Conservation (phyloP, 495 filamentous ascomycete species). For the Penicillium malachiteum region DNA sequence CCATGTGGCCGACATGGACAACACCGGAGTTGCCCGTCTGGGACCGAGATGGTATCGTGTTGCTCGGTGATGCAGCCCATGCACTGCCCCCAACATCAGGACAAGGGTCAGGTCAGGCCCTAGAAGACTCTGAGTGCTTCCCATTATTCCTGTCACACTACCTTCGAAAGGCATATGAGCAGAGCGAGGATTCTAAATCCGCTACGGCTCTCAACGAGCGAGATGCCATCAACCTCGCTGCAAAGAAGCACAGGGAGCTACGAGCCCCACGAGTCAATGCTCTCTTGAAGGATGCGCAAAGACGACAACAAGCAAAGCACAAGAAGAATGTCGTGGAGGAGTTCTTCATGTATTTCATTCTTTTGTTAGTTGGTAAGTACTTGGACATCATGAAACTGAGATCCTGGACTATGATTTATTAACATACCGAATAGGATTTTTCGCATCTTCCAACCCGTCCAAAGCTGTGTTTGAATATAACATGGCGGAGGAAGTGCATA, state of each 20-base stretch:
- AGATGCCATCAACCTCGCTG: slow-evolving; percentile 6
- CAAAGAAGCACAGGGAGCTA: slow-evolving; percentile 5
- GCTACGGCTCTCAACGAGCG: background rate
- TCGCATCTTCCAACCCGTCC: background rate
- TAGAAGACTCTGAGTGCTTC: slow-evolving; percentile 9
- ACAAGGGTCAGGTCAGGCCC: slow-evolving; percentile 8
- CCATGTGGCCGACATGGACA: slow-evolving; percentile 10
- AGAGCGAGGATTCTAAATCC: background rate
- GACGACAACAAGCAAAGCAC: slow-evolving; percentile 6
- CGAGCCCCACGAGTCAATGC: slow-evolving; percentile 4
- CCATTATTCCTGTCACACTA: slow-evolving; percentile 4
- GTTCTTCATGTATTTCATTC: slow-evolving; percentile 11
- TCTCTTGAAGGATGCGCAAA: slow-evolving; percentile 4
- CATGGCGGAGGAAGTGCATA: slow-evolving; percentile 7
- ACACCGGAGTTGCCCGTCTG: slow-evolving; percentile 7
- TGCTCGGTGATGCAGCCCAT: slow-evolving; percentile 13
- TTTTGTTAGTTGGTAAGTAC: slow-evolving; percentile 11
- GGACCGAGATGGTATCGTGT: slow-evolving; percentile 8
- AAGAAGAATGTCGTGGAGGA: slow-evolving; percentile 7
- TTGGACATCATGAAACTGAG: background rate
- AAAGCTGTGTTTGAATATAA: slow-evolving; percentile 9
- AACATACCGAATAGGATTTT: background rate
- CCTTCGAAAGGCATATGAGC: background rate
- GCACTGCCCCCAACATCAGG: slow-evolving; percentile 11
- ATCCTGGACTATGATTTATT: background rate